Evolutionary conservation across 75 land plant species (phyloP).

Genomic region (Larix kaempferi): DNA sequence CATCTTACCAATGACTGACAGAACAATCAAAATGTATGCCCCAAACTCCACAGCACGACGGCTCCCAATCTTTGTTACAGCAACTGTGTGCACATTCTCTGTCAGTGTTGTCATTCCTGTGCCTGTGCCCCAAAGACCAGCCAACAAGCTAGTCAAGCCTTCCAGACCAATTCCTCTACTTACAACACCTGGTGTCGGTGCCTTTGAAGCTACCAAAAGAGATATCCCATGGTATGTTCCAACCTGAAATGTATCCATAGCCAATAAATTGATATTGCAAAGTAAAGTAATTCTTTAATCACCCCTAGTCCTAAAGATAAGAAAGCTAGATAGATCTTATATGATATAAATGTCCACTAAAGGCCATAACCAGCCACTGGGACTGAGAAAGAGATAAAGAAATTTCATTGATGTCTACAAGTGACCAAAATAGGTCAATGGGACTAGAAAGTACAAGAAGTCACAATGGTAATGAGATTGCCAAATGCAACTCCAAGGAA

Average conservation of each 20-base stretch:
- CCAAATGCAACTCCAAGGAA: too few species aligned
- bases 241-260: conserved; percentile 46
- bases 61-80: conserved; percentile 83
- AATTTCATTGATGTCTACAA: too few species aligned
- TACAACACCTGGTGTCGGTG: conserved; percentile 90
- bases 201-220: conserved; percentile 52
- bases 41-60: conserved; percentile 78
- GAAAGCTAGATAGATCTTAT: too few species aligned
- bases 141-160: conserved; percentile 82
- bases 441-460: too few species aligned
- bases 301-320: background rate
- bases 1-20: conserved; percentile 72
- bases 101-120: conserved; percentile 88
- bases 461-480: too few species aligned
- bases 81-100: conserved; percentile 90
- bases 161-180: conserved; percentile 94
- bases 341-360: too few species aligned
- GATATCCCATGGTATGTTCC: conserved; percentile 89
- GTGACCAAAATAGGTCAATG: too few species aligned
- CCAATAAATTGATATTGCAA: background rate
- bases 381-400: too few species aligned
- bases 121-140: conserved; percentile 96
- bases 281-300: background rate
- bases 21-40: conserved; percentile 69
- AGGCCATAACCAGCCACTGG: too few species aligned